Evolutionary conservation across 2,329 filamentous ascomycete genomes (phyloP), one percentile per base, ranked within the genome.

Genomic region (Calonectria pteridis): DNA sequence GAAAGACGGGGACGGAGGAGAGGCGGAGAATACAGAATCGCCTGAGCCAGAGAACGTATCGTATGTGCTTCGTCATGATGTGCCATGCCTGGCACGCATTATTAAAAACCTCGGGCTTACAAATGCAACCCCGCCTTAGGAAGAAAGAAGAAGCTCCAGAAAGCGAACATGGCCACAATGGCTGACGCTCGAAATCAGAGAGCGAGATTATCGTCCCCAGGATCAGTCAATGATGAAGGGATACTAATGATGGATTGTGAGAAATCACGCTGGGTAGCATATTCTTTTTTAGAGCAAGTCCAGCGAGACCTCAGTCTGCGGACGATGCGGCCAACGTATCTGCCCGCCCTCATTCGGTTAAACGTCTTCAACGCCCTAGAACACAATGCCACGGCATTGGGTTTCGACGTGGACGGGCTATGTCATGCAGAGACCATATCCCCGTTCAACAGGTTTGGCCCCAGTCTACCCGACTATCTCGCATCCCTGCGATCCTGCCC

Each of bases 11-110:
- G 9, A 35, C 46, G 31, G 67, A 58, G 20, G 67, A 71, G 9
- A 55, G 73, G 37, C 73, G 71, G 66, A 67, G 55, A 35, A 51
- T 64, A 43, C 73, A 73, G 40, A 75, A 75, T 33, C 63, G 73
- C 23, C 71, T 73, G 20, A 73, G 68, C 71, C 73, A 73, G 49
- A 65, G 71, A 37, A 67, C 67, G 20, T 67, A 67, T 29, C 68
- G 72, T 72, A 43, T 29, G 66, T 67, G n/a, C n/a, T 51, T 55
- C 49, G n/a, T 62, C 53, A 58, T 43, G 35, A 67, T 37, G 53
- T n/a, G 23, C 13, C 28, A 13, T 43, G 3, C 18, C 18, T n/a
- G 40, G 5, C 7, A 43, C 18, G 6, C 37, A 40, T n/a, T 35
- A 26, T 11, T 35, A 16, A 50, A 26, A 33, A 13, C 40, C 6